A percentile compares a stretch with the other conserved stretches of the same genome.
Conservation (phyloP, 352 stramenopile species). For the Lagenidium giganteum region DNA sequence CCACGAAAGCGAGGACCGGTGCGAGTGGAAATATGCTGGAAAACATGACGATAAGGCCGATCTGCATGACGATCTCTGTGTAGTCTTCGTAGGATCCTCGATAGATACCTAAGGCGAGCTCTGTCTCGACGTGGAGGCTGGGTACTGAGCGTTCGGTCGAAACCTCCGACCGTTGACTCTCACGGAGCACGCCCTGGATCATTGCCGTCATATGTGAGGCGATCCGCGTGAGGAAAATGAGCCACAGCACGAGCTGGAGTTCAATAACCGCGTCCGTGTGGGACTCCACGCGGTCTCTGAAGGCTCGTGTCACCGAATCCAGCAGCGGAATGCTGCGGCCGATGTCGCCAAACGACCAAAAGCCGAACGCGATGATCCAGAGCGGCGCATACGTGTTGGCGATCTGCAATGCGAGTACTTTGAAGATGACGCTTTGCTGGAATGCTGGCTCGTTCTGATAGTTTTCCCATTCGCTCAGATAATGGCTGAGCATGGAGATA, state of each 20-base stretch:
- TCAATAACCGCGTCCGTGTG: conserved; percentile 8
- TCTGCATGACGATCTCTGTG: conserved; percentile 18
- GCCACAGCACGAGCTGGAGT: conserved; percentile 10
- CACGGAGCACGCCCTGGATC: conserved; percentile 3
- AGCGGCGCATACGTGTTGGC: conserved; percentile 19
- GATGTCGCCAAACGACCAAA: background rate
- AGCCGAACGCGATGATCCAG: conserved; percentile 12
- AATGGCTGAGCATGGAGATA: conserved; percentile 13
- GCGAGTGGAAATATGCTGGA: conserved; percentile 11
- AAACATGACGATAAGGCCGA: conserved; percentile 17
- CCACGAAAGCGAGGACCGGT: conserved; percentile 10
- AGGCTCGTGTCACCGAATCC: background rate
- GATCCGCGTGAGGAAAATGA: conserved; percentile 15
- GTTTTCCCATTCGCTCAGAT: conserved; percentile 26
- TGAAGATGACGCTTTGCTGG: conserved; percentile 20
- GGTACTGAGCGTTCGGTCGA: too few relatives aligned
- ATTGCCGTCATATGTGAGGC: conserved; percentile 10
- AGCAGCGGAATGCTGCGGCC: background rate
- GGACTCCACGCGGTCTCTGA: background rate
- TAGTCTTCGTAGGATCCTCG: conserved; percentile 20
- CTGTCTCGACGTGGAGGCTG: conserved; percentile 9
- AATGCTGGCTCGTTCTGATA: conserved; percentile 21
- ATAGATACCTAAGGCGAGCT: conserved; percentile 15
- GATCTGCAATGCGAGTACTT: conserved; percentile 20
- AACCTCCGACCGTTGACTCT: background rate